A percentile compares a stretch with the other conserved stretches of the same genome.
These are phyloP conservation scores for Pochonia chlamydosporia DNA, from an alignment of 2,329 filamentous ascomycete species.

Conservation along the genomic window DNA sequence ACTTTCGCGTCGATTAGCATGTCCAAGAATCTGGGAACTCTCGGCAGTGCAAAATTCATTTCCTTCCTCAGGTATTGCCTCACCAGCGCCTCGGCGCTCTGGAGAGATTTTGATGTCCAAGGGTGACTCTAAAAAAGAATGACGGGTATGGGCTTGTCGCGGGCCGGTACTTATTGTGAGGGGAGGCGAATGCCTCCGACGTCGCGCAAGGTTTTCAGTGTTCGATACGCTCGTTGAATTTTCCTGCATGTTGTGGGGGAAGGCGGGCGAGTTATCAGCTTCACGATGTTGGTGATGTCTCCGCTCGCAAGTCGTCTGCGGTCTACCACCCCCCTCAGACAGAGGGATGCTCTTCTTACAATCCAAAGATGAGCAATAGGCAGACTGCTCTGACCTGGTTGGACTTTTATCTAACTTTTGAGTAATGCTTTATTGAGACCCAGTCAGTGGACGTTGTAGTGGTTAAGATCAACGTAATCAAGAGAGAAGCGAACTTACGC, in stretches of 20 bases:
- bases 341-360: too few relatives aligned
- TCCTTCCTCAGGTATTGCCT: neutral
- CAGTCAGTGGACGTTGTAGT: slow-evolving; percentile 6
- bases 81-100: neutral
- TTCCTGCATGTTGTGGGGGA: neutral
- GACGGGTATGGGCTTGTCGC: slow-evolving; percentile 10
- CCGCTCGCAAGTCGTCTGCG: neutral
- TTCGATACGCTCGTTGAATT: neutral
- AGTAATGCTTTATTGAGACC: slow-evolving; percentile 24
- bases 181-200: slow-evolving; percentile 3
- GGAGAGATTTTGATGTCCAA: neutral
- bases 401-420: slow-evolving; percentile 23
- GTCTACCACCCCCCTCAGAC: neutral
- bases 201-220: slow-evolving; percentile 2
- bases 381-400: slow-evolving; percentile 13
- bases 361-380: too few relatives aligned
- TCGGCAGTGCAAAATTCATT: neutral
- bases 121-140: neutral
- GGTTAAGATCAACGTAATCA: neutral
- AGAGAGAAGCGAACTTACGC: slow-evolving; percentile 28
- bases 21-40: neutral
- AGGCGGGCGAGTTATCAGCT: neutral
- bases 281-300: neutral
- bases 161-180: slow-evolving; percentile 2
- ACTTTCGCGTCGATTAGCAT: neutral